Conservation (phyloP, 1,139 yeast genomes). For the Pichia terricola region DNA sequence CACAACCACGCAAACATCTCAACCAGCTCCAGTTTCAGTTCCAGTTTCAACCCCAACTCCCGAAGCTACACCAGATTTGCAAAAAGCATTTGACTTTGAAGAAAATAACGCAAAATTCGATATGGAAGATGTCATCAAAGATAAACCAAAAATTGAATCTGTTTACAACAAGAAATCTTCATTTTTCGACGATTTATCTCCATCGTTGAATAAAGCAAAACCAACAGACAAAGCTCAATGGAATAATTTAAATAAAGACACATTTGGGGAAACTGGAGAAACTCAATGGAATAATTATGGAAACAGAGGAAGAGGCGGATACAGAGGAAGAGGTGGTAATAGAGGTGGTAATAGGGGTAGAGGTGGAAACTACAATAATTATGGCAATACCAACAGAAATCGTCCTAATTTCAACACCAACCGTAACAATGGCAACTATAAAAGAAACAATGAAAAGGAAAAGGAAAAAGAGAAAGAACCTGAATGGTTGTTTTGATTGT, state of each 20-base stretch:
- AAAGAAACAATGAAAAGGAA: constrained; percentile 10
- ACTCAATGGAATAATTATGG: neutral
- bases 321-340: constrained; percentile 22
- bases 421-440: constrained; percentile 3
- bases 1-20: too few species aligned
- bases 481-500: constrained; percentile 20
- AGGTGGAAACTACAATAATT: constrained; percentile 14
- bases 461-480: constrained; percentile 10
- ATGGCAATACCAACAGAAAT: neutral
- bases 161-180: constrained; percentile 62
- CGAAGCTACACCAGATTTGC: constrained; percentile 1
- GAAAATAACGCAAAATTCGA: constrained; percentile 56
- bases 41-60: neutral
- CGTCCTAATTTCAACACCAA: constrained; percentile 5
- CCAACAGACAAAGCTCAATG: constrained; percentile 37
- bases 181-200: constrained; percentile 69
- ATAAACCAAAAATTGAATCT: constrained; percentile 18
- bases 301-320: constrained; percentile 20
- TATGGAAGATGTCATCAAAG: neutral
- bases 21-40: neutral
- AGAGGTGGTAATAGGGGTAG: constrained; percentile 10
- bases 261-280: constrained; percentile 50
- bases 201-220: constrained; percentile 34
- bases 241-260: constrained; percentile 49
- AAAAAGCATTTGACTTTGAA: constrained; percentile 54